Conservation (phyloP, 495 filamentous ascomycete species). For the Sporormia fimetaria region DNA sequence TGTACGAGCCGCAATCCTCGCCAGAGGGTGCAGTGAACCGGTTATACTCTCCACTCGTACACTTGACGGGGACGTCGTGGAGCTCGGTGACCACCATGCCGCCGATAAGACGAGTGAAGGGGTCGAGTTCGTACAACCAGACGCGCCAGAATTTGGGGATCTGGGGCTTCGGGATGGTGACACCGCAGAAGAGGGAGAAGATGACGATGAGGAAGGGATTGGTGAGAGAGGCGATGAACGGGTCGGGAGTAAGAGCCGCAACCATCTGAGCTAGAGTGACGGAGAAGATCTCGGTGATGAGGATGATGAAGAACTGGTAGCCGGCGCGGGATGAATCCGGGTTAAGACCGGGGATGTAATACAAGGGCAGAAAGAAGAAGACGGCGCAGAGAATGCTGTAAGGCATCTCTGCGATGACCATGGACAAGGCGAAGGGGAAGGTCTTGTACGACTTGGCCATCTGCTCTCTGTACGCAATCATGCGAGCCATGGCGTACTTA, state of each 20-base stretch:
- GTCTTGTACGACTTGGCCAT: slow-evolving; percentile 67
- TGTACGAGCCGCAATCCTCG: slow-evolving; percentile 60
- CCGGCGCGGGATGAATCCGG: slow-evolving; percentile 48
- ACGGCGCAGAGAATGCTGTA: slow-evolving; percentile 65
- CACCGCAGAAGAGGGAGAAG: slow-evolving; percentile 75
- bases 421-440: slow-evolving; percentile 57
- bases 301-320: slow-evolving; percentile 72
- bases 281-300: slow-evolving; percentile 67
- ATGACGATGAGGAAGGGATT: slow-evolving; percentile 72
- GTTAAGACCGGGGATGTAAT: slow-evolving; percentile 52
- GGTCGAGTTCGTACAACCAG: slow-evolving; percentile 75
- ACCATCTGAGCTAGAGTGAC: slow-evolving; percentile 60
- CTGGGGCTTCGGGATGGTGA: slow-evolving; percentile 61
- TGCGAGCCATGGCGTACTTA: slow-evolving; percentile 60
- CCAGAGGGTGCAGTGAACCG: slow-evolving; percentile 48
- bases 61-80: slow-evolving; percentile 51
- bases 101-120: slow-evolving; percentile 70
- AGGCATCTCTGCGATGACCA: slow-evolving; percentile 65
- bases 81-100: slow-evolving; percentile 70
- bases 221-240: slow-evolving; percentile 59
- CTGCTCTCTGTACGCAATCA: slow-evolving; percentile 69
- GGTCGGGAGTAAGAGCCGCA: slow-evolving; percentile 54
- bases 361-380: slow-evolving; percentile 61
- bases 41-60: slow-evolving; percentile 46
- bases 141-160: slow-evolving; percentile 68